These are phyloP conservation scores for Nepenthes gracilis DNA, from an alignment of 148 eudicot genomes.

Conservation along the genomic window DNA sequence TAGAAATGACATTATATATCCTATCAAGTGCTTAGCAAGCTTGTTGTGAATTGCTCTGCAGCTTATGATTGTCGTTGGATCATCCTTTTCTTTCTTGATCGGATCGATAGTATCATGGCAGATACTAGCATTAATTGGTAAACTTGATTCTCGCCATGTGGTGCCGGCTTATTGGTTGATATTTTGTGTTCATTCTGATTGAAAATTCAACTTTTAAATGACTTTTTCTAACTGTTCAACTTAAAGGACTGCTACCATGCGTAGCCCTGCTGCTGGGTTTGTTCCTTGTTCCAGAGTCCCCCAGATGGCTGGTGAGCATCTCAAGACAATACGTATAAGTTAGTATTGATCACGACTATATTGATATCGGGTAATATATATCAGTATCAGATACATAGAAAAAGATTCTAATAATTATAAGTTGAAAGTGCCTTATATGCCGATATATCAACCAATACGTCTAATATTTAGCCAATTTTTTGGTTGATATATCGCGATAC, in stretches of 20 bases:
- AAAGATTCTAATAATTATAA: no score
- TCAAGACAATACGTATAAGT: no score
- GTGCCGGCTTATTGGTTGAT: background rate
- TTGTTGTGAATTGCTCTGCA: constrained; percentile 18
- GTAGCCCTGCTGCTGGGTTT: constrained; percentile 46
- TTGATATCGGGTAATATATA: background rate
- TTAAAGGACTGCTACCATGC: constrained; percentile 42
- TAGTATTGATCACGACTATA: background rate
- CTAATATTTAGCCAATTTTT: no score
- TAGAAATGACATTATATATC: background rate
- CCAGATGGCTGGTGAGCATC: constrained; percentile 79
- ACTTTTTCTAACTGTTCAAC: background rate
- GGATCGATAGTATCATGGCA: constrained; percentile 72
- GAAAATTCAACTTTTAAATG: background rate
- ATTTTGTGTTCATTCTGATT: background rate
- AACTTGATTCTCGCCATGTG: background rate
- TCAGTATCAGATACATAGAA: no score
- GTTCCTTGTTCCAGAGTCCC: constrained; percentile 82
- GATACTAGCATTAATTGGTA: constrained; percentile 61
- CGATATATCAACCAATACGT: no score
- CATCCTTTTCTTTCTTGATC: constrained; percentile 39
- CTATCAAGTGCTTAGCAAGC: background rate
- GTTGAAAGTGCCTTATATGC: no score
- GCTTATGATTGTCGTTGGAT: constrained; percentile 73
- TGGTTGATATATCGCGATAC: no score